phyloP scores from a whole-genome alignment of 140 eudicot genomes.

The Erigeron philadelphicus region DNA sequence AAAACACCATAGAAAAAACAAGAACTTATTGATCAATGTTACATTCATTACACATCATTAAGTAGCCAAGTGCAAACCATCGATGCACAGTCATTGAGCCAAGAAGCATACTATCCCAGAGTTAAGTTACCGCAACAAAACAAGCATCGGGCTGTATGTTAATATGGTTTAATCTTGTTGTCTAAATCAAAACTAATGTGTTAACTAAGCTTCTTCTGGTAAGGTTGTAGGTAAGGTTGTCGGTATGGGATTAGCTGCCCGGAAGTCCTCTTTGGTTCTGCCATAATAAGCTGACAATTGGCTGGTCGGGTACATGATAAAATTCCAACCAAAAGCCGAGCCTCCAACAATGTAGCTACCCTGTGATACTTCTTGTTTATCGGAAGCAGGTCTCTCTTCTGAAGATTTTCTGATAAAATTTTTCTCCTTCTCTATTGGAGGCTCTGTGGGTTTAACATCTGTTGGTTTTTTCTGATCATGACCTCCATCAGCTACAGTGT shows the following conservation, averaged over 20 bases:
- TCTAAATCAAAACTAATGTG: constrained; percentile 8
- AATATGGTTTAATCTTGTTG: background rate
- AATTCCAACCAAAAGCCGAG: constrained; percentile 98
- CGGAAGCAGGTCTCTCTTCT: constrained; percentile 38
- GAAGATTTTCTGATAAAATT: constrained; percentile 24
- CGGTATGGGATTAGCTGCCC: constrained; percentile 49
- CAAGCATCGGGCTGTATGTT: background rate
- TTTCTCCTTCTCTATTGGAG: constrained; percentile 30
- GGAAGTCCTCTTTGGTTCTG: constrained; percentile 63
- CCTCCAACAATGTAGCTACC: constrained; percentile 88
- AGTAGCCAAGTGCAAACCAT: constrained; percentile 1
- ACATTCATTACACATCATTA: constrained; percentile 17
- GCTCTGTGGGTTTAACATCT: constrained; percentile 26
- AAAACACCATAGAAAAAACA: background rate
- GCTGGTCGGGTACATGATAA: constrained; percentile 46
- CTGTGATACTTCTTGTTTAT: constrained; percentile 28
- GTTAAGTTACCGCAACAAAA: background rate
- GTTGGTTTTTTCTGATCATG: constrained; percentile 29
- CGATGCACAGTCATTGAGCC: background rate
- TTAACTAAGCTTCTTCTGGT: constrained; percentile 9
- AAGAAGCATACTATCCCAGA: no score
- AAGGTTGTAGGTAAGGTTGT: background rate
- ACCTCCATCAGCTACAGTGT: constrained; percentile 25
- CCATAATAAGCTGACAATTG: constrained; percentile 58
- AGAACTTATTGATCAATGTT: background rate